A percentile compares a stretch with the other conserved stretches of the same genome.
Evolutionary conservation across 1,284 basidiomycete species (phyloP).

Genomic region (Marasmius sp.): DNA sequence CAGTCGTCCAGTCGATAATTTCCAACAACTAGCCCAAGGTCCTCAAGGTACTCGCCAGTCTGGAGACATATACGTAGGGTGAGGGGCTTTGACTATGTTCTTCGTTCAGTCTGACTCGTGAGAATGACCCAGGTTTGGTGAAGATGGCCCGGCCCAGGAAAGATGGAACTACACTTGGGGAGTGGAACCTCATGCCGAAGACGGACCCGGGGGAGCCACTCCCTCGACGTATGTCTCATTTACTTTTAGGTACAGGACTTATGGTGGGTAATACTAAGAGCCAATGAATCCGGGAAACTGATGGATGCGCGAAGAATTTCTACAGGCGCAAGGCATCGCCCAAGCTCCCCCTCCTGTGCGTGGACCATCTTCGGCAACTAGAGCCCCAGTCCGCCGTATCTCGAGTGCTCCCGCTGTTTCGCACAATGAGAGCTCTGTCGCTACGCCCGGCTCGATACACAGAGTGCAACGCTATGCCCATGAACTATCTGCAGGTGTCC

Average conservation of each 20-base stretch:
- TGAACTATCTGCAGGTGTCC: neutral
- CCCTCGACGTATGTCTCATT: slow-evolving; percentile 58
- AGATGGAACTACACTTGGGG: slow-evolving; percentile 52
- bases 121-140: slow-evolving; percentile 40
- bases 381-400: neutral
- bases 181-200: slow-evolving; percentile 43
- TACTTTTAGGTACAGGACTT: slow-evolving; percentile 55
- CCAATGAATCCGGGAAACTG: neutral
- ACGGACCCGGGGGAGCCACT: slow-evolving; percentile 23
- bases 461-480: neutral
- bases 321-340: slow-evolving; percentile 44
- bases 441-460: no score
- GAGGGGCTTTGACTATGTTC: slow-evolving; percentile 11
- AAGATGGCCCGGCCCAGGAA: slow-evolving; percentile 32
- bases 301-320: slow-evolving; percentile 31
- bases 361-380: neutral
- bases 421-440: no score
- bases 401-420: no score
- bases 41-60: slow-evolving; percentile 29
- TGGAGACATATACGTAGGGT: slow-evolving; percentile 44
- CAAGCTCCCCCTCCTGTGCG: slow-evolving; percentile 19
- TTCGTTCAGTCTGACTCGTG: neutral
- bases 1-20: slow-evolving; percentile 33
- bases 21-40: slow-evolving; percentile 32
- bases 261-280: slow-evolving; percentile 32